Percentiles rank a stretch among this genome's conserved stretches.
Conservation (phyloP, 1,139 yeast genomes). For the Magnusiomyces sp. region DNA sequence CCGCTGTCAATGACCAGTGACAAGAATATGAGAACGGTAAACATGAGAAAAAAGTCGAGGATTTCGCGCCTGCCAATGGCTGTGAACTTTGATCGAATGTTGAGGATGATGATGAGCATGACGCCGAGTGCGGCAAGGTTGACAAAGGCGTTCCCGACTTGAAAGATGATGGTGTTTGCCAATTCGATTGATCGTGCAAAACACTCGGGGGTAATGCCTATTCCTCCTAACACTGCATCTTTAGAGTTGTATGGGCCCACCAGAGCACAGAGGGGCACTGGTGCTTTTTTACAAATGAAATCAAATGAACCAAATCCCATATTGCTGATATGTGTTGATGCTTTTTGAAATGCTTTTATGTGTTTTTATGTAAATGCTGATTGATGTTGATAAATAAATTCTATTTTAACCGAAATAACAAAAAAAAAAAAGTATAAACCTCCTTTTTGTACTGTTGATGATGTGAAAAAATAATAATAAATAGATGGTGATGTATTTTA, state of each 20-base stretch:
- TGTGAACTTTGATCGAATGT: slow-evolving; percentile 75
- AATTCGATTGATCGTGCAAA: slow-evolving; percentile 79
- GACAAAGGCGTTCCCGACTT: slow-evolving; percentile 81
- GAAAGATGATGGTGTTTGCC: slow-evolving; percentile 86
- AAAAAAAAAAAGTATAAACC: not conserved
- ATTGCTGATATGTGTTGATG: not conserved
- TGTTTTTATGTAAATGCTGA: not conserved
- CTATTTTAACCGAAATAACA: not conserved
- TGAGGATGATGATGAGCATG: slow-evolving; percentile 63
- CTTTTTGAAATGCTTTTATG: not conserved
- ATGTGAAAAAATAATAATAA: not conserved
- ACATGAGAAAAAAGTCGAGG: slow-evolving; percentile 59
- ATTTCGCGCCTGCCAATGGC: slow-evolving; percentile 91
- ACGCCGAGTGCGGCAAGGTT: slow-evolving; percentile 67
- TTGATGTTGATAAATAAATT: not conserved
- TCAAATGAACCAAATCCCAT: slow-evolving; percentile 60
- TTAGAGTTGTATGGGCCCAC: slow-evolving; percentile 37
- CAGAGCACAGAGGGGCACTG: slow-evolving; percentile 72
- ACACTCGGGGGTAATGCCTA: slow-evolving; percentile 68
- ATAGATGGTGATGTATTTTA: not conserved
- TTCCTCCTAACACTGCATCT: slow-evolving; percentile 7
- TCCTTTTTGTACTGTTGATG: not conserved
- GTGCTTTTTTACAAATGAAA: slow-evolving; percentile 54
- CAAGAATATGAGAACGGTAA: slow-evolving; percentile 49
- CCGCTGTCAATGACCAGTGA: slow-evolving; percentile 84